phyloP scores from a whole-genome alignment of 1,139 yeast species.

The Geotrichum fermentans region DNA sequence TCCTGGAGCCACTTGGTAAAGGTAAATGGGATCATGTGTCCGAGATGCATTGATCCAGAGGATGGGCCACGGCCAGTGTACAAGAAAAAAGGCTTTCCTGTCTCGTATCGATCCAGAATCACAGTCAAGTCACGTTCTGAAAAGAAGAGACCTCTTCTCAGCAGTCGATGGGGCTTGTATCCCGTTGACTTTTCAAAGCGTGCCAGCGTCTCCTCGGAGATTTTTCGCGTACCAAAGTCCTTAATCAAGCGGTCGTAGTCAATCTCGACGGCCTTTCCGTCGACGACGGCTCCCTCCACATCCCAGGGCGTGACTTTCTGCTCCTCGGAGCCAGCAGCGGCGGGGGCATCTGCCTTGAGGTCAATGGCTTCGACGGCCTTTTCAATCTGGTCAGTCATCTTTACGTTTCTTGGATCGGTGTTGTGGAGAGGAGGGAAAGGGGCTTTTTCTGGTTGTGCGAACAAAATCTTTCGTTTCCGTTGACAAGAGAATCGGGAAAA shows the following conservation, averaged over 20 bases:
- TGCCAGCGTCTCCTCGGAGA: conserved; percentile 63
- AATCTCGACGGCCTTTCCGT: conserved; percentile 81
- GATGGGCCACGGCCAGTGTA: conserved; percentile 99
- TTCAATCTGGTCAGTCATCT: conserved; percentile 19
- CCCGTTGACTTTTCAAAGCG: conserved; percentile 84
- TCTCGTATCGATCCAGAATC: conserved; percentile 85
- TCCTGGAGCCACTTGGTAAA: conserved; percentile 98
- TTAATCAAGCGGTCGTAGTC: conserved; percentile 83
- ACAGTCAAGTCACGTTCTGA: conserved; percentile 80
- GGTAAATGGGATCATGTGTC: conserved; percentile 92
- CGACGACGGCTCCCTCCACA: conserved; percentile 96
- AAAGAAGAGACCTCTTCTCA: conserved; percentile 89
- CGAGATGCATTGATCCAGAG: conserved; percentile 90
- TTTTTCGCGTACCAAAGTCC: conserved; percentile 81
- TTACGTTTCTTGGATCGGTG: not conserved
- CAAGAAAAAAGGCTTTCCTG: conserved; percentile 89
- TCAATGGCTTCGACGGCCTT: conserved; percentile 22
- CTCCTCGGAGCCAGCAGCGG: conserved; percentile 19
- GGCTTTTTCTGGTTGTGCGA: not conserved
- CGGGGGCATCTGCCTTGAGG: conserved; percentile 10
- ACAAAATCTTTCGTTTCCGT: not conserved
- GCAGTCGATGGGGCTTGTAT: conserved; percentile 83
- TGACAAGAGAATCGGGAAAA: no score
- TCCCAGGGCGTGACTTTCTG: conserved; percentile 95
- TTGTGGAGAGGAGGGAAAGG: not conserved